Conservation (phyloP, 192 early-diverging fungal genomes). For the Pilobolus umbonatus region DNA sequence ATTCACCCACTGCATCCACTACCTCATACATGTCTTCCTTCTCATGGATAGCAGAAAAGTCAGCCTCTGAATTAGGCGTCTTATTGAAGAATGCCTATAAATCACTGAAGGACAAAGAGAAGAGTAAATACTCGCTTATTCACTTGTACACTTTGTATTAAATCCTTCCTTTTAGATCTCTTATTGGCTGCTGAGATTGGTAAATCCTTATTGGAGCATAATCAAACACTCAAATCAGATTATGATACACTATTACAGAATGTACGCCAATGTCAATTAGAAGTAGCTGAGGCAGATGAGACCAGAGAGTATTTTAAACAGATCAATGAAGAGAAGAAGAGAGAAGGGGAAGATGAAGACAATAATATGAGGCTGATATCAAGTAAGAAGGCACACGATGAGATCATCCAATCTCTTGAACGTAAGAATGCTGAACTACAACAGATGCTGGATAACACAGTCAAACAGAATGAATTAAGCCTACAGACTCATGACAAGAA, state of each 20-base stretch:
- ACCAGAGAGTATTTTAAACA: no score
- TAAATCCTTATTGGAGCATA: slow-evolving; percentile 39
- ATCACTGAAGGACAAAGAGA: slow-evolving; percentile 34
- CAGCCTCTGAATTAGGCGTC: slow-evolving; percentile 28
- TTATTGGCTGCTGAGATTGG: slow-evolving; percentile 43
- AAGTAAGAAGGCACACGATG: slow-evolving; percentile 7
- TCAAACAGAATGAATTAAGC: slow-evolving; percentile 6
- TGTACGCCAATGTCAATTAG: neutral
- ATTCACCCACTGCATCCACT: slow-evolving; percentile 28
- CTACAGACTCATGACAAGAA: slow-evolving; percentile 19
- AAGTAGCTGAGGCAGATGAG: neutral
- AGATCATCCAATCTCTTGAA: slow-evolving; percentile 25
- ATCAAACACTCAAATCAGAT: slow-evolving; percentile 34
- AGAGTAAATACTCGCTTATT: slow-evolving; percentile 17
- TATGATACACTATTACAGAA: slow-evolving; percentile 31
- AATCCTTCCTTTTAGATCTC: slow-evolving; percentile 26
- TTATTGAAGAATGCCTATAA: slow-evolving; percentile 35
- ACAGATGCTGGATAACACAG: slow-evolving; percentile 15
- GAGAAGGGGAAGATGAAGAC: neutral
- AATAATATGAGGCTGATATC: slow-evolving; percentile 13
- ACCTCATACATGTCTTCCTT: slow-evolving; percentile 30
- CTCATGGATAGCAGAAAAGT: slow-evolving; percentile 31
- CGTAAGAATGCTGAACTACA: slow-evolving; percentile 28
- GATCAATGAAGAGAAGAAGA: neutral
- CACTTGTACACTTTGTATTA: neutral